Percentiles rank a stretch among this genome's conserved stretches.
These are phyloP conservation scores for Suillus tomentosus DNA, from an alignment of 768 basidiomycete genomes.

Conservation along the genomic window DNA sequence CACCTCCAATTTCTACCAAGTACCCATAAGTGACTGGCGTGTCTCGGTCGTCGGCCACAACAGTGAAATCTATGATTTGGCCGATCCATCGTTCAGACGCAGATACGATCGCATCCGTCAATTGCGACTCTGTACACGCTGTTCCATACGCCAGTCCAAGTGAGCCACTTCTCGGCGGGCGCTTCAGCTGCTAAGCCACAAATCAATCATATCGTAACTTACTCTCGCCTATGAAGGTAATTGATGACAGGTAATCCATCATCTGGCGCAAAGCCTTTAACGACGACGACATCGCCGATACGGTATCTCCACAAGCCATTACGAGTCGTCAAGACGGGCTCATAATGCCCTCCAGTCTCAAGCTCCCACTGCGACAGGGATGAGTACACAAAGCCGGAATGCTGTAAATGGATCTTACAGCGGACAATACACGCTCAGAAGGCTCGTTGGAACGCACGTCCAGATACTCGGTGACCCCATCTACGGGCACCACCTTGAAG, in stretches of 20 bases:
- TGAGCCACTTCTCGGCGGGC: conserved; percentile 9
- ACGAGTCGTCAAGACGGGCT: conserved; percentile 11
- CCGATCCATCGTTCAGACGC: conserved; percentile 8
- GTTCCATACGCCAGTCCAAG: conserved; percentile 7
- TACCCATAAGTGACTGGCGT: conserved; percentile 5
- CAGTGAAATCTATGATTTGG: conserved; percentile 10
- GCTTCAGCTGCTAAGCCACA: neutral
- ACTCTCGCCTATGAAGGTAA: conserved; percentile 9
- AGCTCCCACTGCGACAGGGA: conserved; percentile 11
- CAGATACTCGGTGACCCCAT: conserved; percentile 10
- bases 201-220: neutral
- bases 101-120: conserved; percentile 6
- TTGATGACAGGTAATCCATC: conserved; percentile 14
- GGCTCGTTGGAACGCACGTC: neutral
- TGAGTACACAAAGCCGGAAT: neutral
- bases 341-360: conserved; percentile 10
- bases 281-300: conserved; percentile 11
- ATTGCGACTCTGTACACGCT: conserved; percentile 4
- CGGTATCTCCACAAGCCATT: conserved; percentile 17
- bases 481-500: neutral
- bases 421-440: neutral
- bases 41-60: conserved; percentile 7
- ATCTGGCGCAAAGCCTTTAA: conserved; percentile 14
- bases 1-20: conserved; percentile 11
- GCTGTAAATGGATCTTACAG: neutral